Evolutionary conservation across 805 yeast species (phyloP), one percentile per base, ranked within the genome.

Genomic region (Kazachstania taianensis): DNA sequence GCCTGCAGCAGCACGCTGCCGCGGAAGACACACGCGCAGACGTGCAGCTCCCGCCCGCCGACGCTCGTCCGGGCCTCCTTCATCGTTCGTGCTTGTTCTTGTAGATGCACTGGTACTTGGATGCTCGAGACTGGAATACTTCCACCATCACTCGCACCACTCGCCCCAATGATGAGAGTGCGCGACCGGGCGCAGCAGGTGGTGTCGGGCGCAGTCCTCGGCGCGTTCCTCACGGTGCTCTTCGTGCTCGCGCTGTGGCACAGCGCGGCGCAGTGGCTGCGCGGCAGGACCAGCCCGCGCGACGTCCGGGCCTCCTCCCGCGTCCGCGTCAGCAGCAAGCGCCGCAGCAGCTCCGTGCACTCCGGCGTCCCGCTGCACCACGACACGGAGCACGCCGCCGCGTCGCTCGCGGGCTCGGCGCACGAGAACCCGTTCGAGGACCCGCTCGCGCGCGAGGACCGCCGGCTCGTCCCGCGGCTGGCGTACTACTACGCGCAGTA

Each of bases 401-500:
- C 43, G 6, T 43, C 50, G 36, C 51, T 53, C 29, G 51, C 54
- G 5, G 59, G 54, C 32, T 52, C 45, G 26, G 57, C 54, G 34
- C 57, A 51, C 30, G 51, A 46, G 27, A 55, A 56, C 35, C 57
- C 62, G 8, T 57, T 52, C 30, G 39, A 43, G 14, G 53, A 53
- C 27, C 36, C 48, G 12, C 35, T 52, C 9, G 38, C 42, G 7
- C 45, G 46, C 7, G 59, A 57, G 36, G 59, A 55, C 39, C 19
- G 30, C 18, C 53, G 45, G 38, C 57, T 75, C 8, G 62, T 62
- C 10, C 68, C 75, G 16, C 78, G 78, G 42, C 59, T 89, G 35
- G 55, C 70, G 20, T 84, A 81, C 53, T 89, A 87, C 50, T 78
- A 81, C 8, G 60, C 64, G 23, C 66, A 77, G 22, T 59, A 78